These are phyloP conservation scores for Capsicum pubescens DNA, from an alignment of 257 asterid genomes.

Conservation along the genomic window DNA sequence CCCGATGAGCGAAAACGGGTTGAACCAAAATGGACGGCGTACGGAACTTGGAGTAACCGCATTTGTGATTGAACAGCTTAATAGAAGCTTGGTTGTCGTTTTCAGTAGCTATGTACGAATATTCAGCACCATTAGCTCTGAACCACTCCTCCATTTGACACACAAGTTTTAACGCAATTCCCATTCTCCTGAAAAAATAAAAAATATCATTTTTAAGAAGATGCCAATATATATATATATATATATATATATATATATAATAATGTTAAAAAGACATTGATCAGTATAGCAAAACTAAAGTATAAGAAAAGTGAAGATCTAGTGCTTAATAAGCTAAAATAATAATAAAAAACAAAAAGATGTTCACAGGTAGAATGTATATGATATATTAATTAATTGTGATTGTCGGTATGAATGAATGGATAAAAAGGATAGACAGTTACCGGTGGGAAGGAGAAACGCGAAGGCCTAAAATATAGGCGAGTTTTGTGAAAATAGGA, in stretches of 20 bases:
- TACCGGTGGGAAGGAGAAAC: constrained; percentile 92
- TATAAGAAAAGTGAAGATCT: not conserved
- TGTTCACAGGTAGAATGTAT: not conserved
- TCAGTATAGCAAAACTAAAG: not conserved
- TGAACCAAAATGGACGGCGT: constrained; percentile 79
- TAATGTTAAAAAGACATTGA: not conserved
- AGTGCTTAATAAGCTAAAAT: too few relatives aligned
- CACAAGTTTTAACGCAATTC: constrained; percentile 77
- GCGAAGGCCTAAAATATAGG: constrained; percentile 91
- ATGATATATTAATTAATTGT: not conserved
- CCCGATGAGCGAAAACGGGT: constrained; percentile 79
- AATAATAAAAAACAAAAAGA: not conserved
- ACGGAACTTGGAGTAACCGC: constrained; percentile 80
- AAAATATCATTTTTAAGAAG: not conserved
- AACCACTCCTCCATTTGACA: constrained; percentile 74
- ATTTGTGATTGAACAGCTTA: constrained; percentile 69
- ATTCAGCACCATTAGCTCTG: constrained; percentile 71
- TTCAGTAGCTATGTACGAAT: constrained; percentile 88
- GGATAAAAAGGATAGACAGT: not conserved
- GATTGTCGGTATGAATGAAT: not conserved
- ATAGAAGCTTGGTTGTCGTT: constrained; percentile 86
- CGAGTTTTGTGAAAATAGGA: constrained; percentile 74
- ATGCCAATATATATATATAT: not conserved
- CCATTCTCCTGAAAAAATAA: constrained; percentile 65
- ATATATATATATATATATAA: not conserved